These are phyloP conservation scores for Calonectria montana DNA, from an alignment of 2,329 filamentous ascomycete genomes.

Conservation along the genomic window DNA sequence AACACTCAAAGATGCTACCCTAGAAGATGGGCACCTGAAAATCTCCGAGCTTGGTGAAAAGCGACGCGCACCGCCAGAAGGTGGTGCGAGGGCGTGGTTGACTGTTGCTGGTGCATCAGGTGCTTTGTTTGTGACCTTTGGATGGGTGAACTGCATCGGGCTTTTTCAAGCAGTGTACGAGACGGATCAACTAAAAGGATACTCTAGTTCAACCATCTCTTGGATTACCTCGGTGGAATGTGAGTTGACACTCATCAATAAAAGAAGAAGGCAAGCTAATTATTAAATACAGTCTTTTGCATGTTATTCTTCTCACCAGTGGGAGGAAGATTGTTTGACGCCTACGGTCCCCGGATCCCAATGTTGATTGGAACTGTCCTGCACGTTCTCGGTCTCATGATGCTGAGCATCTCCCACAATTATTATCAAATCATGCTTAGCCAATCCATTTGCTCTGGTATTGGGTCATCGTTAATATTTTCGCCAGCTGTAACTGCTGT, in stretches of 20 bases:
- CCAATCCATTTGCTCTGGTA: conserved; percentile 31
- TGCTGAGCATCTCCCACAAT: conserved; percentile 58
- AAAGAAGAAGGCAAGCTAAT: background rate
- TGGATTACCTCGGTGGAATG: conserved; percentile 63
- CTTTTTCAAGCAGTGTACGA: conserved; percentile 65
- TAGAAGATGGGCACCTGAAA: conserved; percentile 20
- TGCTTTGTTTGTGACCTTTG: conserved; percentile 39
- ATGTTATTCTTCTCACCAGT: conserved; percentile 47
- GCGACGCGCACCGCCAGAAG: conserved; percentile 9
- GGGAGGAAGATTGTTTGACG: conserved; percentile 62
- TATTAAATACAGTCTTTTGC: conserved; percentile 32
- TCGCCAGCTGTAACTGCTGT: conserved; percentile 29
- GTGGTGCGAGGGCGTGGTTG: conserved; percentile 28
- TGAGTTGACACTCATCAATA: conserved; percentile 14
- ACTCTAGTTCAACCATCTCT: conserved; percentile 57
- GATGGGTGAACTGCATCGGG: conserved; percentile 48
- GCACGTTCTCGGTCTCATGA: conserved; percentile 69
- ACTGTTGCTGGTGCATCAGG: conserved; percentile 32
- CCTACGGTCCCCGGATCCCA: conserved; percentile 65
- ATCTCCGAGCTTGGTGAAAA: background rate
- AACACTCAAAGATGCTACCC: conserved; percentile 22
- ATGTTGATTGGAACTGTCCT: conserved; percentile 60
- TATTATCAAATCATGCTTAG: conserved; percentile 48
- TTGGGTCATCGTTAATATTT: conserved; percentile 31
- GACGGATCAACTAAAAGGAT: conserved; percentile 52